phyloP scores from a whole-genome alignment of 139 green algal genomes.

The Raphidocelis subcapitata region DNA sequence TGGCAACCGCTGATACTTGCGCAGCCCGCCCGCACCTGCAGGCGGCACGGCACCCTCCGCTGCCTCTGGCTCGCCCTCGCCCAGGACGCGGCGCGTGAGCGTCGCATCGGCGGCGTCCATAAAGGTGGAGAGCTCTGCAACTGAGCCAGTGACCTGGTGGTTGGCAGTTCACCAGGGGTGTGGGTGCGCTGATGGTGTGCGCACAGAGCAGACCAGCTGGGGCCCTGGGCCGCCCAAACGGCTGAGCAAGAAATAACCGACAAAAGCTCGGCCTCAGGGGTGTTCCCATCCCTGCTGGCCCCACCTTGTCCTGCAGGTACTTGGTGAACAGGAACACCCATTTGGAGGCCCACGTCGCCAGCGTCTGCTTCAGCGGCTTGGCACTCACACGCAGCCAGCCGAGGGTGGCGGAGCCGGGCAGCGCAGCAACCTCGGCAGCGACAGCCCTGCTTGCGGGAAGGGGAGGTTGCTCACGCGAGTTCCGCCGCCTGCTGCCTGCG shows the following conservation, averaged over 20 bases:
- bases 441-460: constrained; percentile 55
- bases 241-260: too few relatives aligned
- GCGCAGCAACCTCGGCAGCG: constrained; percentile 62
- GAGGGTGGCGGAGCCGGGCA: constrained; percentile 59
- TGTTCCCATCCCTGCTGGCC: constrained; percentile 31
- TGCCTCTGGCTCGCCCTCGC: constrained; percentile 40
- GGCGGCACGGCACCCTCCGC: too few relatives aligned
- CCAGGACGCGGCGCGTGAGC: constrained; percentile 58
- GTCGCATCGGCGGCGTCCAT: constrained; percentile 67
- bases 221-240: too few relatives aligned
- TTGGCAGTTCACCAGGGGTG: too few relatives aligned
- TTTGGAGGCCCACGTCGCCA: constrained; percentile 59
- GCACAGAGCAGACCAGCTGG: too few relatives aligned
- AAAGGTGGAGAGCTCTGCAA: constrained; percentile 84
- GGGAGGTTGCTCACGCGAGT: background rate
- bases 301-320: constrained; percentile 70
- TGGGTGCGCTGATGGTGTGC: too few relatives aligned
- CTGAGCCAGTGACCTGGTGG: constrained; percentile 52
- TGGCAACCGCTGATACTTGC: too few relatives aligned
- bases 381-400: constrained; percentile 85
- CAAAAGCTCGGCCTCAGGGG: too few relatives aligned
- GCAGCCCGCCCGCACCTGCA: too few relatives aligned
- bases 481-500: background rate
- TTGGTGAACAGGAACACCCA: constrained; percentile 89
- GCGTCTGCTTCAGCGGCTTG: constrained; percentile 74